Conservation (phyloP, 495 filamentous ascomycete genomes). For the Extremus antarcticus region DNA sequence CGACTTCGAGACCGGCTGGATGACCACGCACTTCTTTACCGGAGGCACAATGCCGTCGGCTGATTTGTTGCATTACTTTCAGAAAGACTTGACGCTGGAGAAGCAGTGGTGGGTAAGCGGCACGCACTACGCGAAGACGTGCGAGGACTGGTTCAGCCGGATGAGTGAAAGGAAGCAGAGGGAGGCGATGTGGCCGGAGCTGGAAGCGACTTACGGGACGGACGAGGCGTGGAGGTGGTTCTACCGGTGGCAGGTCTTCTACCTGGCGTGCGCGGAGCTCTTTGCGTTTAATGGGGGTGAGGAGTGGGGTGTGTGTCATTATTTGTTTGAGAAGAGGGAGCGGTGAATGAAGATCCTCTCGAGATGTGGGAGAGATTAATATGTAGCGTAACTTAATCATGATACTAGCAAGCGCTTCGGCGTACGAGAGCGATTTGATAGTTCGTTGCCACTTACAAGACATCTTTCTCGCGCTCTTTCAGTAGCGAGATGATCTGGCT, state of each 20-base stretch:
- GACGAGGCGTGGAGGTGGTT: slow-evolving; percentile 46
- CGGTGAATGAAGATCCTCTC: slow-evolving; percentile 6
- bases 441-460: too few species aligned
- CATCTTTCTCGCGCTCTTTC: too few species aligned
- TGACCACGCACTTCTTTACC: slow-evolving; percentile 58
- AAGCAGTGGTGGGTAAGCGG: slow-evolving; percentile 58
- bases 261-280: slow-evolving; percentile 56
- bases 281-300: slow-evolving; percentile 52
- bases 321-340: slow-evolving; percentile 46
- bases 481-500: too few species aligned
- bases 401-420: too few species aligned
- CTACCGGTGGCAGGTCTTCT: slow-evolving; percentile 58
- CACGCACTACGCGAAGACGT: slow-evolving; percentile 53
- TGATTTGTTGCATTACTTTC: slow-evolving; percentile 56
- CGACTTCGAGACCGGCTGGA: slow-evolving; percentile 61
- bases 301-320: slow-evolving; percentile 52
- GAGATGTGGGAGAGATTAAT: too few species aligned
- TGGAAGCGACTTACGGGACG: slow-evolving; percentile 49
- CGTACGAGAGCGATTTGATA: too few species aligned
- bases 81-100: slow-evolving; percentile 45
- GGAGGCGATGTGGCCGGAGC: slow-evolving; percentile 45
- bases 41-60: slow-evolving; percentile 58
- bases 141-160: slow-evolving; percentile 38
- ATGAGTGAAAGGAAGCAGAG: slow-evolving; percentile 7
- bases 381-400: too few species aligned